Conservation (phyloP, 2,329 filamentous ascomycete species). For the Thielaviopsis punctulata region DNA sequence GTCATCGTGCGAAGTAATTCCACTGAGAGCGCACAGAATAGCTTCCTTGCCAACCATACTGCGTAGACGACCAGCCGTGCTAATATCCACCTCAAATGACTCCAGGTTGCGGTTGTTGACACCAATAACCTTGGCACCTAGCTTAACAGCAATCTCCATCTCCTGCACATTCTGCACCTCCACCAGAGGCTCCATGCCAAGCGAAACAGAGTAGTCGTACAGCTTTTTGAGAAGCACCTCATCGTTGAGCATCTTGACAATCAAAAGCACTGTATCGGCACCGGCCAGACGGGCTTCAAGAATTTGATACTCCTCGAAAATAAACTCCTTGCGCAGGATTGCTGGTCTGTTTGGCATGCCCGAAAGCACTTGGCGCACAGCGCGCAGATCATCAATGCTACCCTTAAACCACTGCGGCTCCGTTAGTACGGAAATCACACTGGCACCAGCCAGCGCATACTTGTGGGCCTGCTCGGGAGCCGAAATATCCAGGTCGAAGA, state of each 20-base stretch:
- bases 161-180: conserved; percentile 92
- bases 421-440: conserved; percentile 94
- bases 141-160: conserved; percentile 70
- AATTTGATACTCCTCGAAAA: conserved; percentile 97
- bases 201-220: conserved; percentile 72
- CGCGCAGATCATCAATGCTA: conserved; percentile 79
- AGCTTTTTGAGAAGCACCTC: conserved; percentile 50
- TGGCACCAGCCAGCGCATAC: conserved; percentile 86
- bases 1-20: conserved; percentile 77
- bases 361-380: conserved; percentile 74
- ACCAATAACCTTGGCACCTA: conserved; percentile 82
- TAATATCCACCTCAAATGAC: conserved; percentile 90
- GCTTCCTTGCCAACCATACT: conserved; percentile 72
- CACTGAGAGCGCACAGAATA: conserved; percentile 83
- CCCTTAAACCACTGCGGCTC: conserved; percentile 99
- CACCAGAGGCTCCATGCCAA: conserved; percentile 95
- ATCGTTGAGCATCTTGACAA: conserved; percentile 90
- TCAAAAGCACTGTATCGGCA: conserved; percentile 84
- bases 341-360: conserved; percentile 86
- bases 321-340: conserved; percentile 85
- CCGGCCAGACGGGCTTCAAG: conserved; percentile 83
- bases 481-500: conserved; percentile 74
- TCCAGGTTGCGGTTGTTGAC: conserved; percentile 96
- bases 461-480: conserved; percentile 79
- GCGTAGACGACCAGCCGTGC: conserved; percentile 77